Evolutionary conservation across 2,329 filamentous ascomycete genomes (phyloP).

Genomic region (Alternaria incomplexa): DNA sequence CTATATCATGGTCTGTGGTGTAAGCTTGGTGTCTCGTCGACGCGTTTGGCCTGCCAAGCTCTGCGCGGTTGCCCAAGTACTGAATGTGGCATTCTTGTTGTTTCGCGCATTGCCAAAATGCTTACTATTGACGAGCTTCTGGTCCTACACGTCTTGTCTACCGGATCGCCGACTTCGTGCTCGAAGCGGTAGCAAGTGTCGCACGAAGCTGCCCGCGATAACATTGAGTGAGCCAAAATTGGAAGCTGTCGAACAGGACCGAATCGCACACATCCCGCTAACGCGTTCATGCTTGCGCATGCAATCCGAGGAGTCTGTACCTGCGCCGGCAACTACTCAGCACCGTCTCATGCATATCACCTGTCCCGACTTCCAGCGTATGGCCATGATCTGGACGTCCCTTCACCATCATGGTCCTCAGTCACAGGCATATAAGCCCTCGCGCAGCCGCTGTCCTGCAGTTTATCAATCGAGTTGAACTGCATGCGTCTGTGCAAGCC

Average conservation of each 20-base stretch:
- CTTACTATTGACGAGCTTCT: not conserved
- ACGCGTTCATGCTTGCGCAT: not conserved
- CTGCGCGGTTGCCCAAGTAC: not conserved
- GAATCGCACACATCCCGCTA: not conserved
- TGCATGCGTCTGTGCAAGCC: not conserved
- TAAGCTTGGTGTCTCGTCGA: not conserved
- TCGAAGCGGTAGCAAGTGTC: not conserved
- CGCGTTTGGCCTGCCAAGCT: not conserved
- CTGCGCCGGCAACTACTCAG: slow-evolving; percentile 6
- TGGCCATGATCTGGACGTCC: not conserved
- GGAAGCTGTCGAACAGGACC: not conserved
- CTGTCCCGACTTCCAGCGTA: not conserved
- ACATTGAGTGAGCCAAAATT: too few relatives aligned
- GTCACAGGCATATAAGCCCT: slow-evolving; percentile 10
- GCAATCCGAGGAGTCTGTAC: slow-evolving; percentile 4
- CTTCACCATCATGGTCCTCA: slow-evolving; percentile 32
- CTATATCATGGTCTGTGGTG: too few relatives aligned
- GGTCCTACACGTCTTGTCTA: not conserved
- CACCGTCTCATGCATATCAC: not conserved
- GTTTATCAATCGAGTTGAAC: not conserved
- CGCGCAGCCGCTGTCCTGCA: not conserved
- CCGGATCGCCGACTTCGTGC: not conserved
- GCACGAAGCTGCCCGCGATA: not conserved
- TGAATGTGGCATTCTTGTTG: not conserved
- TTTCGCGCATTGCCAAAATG: not conserved